Evolutionary conservation across 2,329 filamentous ascomycete genomes (phyloP), one percentile per base, ranked within the genome.

Genomic region (Neofusicoccum parvum): DNA sequence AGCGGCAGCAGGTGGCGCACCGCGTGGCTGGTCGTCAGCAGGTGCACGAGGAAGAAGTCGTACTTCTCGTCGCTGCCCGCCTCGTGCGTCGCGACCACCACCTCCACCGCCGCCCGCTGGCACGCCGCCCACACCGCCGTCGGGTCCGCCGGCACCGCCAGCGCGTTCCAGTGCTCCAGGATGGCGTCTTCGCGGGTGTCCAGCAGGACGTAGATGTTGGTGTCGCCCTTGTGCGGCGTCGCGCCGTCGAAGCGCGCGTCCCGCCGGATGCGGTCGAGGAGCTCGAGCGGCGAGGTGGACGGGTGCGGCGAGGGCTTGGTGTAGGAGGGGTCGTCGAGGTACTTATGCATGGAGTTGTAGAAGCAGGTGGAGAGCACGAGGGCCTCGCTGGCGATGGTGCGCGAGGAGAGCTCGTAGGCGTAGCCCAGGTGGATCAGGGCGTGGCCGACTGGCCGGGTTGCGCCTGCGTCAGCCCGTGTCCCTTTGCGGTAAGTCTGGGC

Each of bases 391-490:
- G 89, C 94, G 23, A 98, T 75, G 69, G 96, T 94, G 66, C 90
- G 90, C 70, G 87, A 96, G 68, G 91, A 87, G 71, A 98, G 84
- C 80, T 99, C 94, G 74, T 90, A 94, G 10, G 93, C 94, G 75
- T 96, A 97, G 17, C 88, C 94, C 2, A 99, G 85, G 73, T 98
- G 95, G 67, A 98, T 95, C n/a, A 98, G 82, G 1, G 94, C 91
- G 72, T 97, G 92, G 20, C 90, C 94, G 67, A 97, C 91, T 94
- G 69, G 9, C 4, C 1, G n/a, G 17, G 3, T 6, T 3, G 14
- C 27, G 27, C 27, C 27, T 32, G 5, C 27, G 1, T 32, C 27
- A 32, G 27, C 27, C 27, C 1, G 6, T 5, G 5, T 5, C 1
- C 1, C 27, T 32, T 7, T 5, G 15, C 3, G 27, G 6, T 12